phyloP scores from a whole-genome alignment of 768 basidiomycete species.

The Pholiota conissans region DNA sequence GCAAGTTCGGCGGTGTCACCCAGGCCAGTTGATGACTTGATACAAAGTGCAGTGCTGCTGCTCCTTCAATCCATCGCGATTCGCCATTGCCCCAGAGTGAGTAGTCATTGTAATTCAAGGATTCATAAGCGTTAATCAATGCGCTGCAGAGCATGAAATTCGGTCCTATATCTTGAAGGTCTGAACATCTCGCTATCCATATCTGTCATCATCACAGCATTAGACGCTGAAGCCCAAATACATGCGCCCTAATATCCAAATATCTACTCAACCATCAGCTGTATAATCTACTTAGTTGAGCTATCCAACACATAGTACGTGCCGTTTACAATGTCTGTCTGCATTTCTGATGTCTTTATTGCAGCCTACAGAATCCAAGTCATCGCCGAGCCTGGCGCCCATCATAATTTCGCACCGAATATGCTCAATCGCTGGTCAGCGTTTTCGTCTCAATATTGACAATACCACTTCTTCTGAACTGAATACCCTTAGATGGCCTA shows the following conservation, averaged over 20 bases:
- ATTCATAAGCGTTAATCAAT: background rate
- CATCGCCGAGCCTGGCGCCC: conserved; percentile 46
- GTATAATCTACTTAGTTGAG: conserved; percentile 41
- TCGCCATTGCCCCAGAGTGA: conserved; percentile 50
- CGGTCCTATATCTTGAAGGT: conserved; percentile 48
- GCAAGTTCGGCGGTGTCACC: conserved; percentile 60
- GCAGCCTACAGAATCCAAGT: conserved; percentile 62
- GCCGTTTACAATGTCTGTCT: background rate
- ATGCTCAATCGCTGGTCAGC: conserved; percentile 33
- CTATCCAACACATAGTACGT: conserved; percentile 54
- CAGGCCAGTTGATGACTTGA: conserved; percentile 64
- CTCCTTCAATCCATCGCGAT: conserved; percentile 55
- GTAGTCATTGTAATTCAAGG: conserved; percentile 19
- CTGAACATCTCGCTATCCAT: conserved; percentile 47
- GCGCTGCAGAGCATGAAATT: conserved; percentile 43
- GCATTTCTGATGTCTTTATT: background rate
- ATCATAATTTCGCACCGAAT: conserved; percentile 35
- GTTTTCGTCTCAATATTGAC: conserved; percentile 62
- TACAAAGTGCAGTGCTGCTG: conserved; percentile 46
- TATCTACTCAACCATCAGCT: conserved; percentile 49
- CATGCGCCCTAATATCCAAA: conserved; percentile 34
- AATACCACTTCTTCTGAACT: conserved; percentile 78
- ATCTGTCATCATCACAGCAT: conserved; percentile 17
- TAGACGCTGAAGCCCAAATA: conserved; percentile 30
- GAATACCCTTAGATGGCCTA: conserved; percentile 60